Base-by-base conservation (phyloP, 169 alveolate genomes). In the Babesia bovis region DNA sequence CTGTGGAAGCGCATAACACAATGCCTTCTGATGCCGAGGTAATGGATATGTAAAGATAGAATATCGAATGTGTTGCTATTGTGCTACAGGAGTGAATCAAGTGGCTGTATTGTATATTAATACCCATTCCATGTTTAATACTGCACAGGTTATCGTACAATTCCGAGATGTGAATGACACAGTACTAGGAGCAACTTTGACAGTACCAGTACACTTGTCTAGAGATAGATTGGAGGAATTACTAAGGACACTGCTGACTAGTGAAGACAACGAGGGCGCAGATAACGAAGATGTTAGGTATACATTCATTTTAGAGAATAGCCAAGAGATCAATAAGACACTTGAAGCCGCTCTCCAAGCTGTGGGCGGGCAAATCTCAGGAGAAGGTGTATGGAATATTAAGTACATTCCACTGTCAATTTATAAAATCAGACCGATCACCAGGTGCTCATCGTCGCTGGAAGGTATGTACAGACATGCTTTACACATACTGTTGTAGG, bases 401-500 rank as follows among this genome's bases (percentile, higher is more conserved):
- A 91, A 83, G 42, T 91, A 91, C 69, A 65, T 90, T 21, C 95
- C 95, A 3, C 79, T 90, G 49, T 83, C 91, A 42, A 85, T 91
- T 21, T 95, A 92, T 86, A 85, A 85, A 47, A 93, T 95, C 17
- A 82, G 95, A 23, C 96, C 95, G 10, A 92, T 94, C 58, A 91
- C 94, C 2, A 85, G 97, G n/a, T 94, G 97, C 73, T 84, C 96
- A 4, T 75, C 96, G 6, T 90, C 98, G 5, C 84, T 95, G 57
- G 93, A 92, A 65, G 98, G 95, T 67, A 9, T 15, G 45, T 15
- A 4, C 19, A 23, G 9, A n/a, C 2, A 7, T 6, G 0, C 0
- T 1, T 0, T 2, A 36, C 1, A 9, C 17, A 28, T 15, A 2
- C 28, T 3, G 12, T 13, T 13, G 4, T 57, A 86, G 92, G 97